phyloP scores from a whole-genome alignment of 306 rosid genomes.

The Lathyrus tuberosus region DNA sequence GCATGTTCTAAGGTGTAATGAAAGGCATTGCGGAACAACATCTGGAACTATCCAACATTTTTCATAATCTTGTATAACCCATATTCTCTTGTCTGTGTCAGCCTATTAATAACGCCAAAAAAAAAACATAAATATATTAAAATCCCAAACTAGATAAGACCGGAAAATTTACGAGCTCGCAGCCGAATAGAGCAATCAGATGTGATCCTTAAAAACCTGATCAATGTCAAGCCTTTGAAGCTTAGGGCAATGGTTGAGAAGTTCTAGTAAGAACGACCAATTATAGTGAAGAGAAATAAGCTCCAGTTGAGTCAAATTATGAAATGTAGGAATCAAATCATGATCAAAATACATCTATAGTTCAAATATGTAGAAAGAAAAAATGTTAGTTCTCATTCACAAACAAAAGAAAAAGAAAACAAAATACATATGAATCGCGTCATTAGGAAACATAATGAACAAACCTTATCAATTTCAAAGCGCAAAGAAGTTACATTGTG shows the following conservation, averaged over 20 bases:
- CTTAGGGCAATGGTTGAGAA: constrained; percentile 1
- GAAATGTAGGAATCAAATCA: not conserved
- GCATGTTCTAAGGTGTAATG: not conserved
- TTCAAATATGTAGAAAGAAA: not conserved
- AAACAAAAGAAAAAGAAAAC: too few species aligned
- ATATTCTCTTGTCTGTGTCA: not conserved
- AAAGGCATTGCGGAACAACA: not conserved
- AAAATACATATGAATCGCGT: too few species aligned
- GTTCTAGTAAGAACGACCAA: not conserved
- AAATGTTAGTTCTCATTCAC: not conserved
- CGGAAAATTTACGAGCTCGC: too few species aligned
- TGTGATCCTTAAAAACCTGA: too few species aligned
- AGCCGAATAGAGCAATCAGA: not conserved
- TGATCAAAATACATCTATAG: not conserved
- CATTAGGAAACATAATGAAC: too few species aligned
- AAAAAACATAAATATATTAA: too few species aligned
- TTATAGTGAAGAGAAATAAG: accelerated
- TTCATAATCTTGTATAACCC: not conserved
- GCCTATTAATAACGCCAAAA: too few species aligned
- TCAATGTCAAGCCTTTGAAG: constrained; percentile 23
- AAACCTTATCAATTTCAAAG: not conserved
- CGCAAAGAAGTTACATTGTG: not conserved
- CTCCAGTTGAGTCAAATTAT: not conserved
- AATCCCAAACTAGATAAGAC: too few species aligned
- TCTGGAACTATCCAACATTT: not conserved